Percentiles rank a stretch among this genome's conserved stretches.
Conservation (phyloP, 768 basidiomycete species). For the Leccinum uliginosum region DNA sequence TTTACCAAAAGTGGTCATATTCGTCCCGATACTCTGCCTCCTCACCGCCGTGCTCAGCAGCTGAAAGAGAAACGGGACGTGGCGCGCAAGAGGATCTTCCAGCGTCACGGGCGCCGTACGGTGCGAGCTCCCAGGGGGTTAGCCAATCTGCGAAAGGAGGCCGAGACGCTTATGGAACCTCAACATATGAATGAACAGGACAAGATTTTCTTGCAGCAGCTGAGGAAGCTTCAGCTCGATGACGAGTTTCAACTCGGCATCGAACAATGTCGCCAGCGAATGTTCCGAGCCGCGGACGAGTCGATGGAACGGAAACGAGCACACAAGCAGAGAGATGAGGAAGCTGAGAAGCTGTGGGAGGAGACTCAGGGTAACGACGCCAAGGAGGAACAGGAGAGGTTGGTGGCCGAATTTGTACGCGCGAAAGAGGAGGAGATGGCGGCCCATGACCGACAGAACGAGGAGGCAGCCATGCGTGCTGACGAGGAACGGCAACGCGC, state of each 20-base stretch:
- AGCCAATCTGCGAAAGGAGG: slow-evolving; percentile 6
- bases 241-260: slow-evolving; percentile 11
- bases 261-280: slow-evolving; percentile 17
- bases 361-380: slow-evolving; percentile 13
- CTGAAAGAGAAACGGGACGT: slow-evolving; percentile 10
- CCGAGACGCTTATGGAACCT: slow-evolving; percentile 16
- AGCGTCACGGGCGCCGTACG: slow-evolving; percentile 3
- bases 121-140: slow-evolving; percentile 1
- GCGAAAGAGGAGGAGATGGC: slow-evolving; percentile 3
- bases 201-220: slow-evolving; percentile 23
- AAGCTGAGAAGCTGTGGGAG: slow-evolving; percentile 15
- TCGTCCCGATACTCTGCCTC: not conserved
- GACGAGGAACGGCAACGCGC: slow-evolving; percentile 16
- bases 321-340: slow-evolving; percentile 18
- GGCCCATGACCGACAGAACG: slow-evolving; percentile 3
- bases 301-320: slow-evolving; percentile 10
- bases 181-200: slow-evolving; percentile 18
- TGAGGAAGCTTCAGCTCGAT: slow-evolving; percentile 15
- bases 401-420: slow-evolving; percentile 20
- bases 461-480: slow-evolving; percentile 13
- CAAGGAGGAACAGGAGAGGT: slow-evolving; percentile 11
- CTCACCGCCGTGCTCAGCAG: slow-evolving; percentile 1
- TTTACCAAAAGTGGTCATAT: not conserved
- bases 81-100: not conserved
- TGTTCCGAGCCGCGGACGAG: slow-evolving; percentile 21